Conservation (phyloP, 2,329 filamentous ascomycete species). For the Coleophoma crateriformis region DNA sequence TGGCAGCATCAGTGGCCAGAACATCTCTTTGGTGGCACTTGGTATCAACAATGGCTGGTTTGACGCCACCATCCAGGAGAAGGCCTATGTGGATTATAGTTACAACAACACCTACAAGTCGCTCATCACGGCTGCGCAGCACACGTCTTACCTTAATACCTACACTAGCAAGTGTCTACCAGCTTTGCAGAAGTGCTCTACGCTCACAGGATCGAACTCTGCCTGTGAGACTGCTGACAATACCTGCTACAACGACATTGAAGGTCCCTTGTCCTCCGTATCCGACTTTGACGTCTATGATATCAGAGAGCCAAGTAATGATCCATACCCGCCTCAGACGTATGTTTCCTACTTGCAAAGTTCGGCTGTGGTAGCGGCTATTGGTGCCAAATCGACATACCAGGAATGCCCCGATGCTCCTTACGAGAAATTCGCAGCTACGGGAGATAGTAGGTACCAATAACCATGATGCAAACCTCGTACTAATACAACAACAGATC, state of each 20-base stretch:
- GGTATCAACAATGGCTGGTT: constrained; percentile 30
- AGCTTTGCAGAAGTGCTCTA: constrained; percentile 30
- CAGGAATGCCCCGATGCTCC: constrained; percentile 33
- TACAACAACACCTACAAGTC: constrained; percentile 31
- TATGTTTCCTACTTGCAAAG: constrained; percentile 36
- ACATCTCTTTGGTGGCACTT: constrained; percentile 27
- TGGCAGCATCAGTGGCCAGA: constrained; percentile 29
- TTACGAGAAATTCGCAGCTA: constrained; percentile 31
- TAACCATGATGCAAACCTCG: too few species aligned
- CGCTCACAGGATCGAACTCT: constrained; percentile 63
- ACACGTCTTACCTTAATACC: constrained; percentile 24
- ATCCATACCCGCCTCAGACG: constrained; percentile 28
- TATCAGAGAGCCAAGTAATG: constrained; percentile 30
- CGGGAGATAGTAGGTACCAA: constrained; percentile 30
- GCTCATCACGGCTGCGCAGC: constrained; percentile 30
- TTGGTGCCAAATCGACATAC: constrained; percentile 38
- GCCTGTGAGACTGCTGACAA: constrained; percentile 67
- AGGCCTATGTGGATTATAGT: constrained; percentile 20
- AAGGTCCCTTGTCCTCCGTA: constrained; percentile 24
- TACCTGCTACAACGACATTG: constrained; percentile 31
- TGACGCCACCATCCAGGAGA: constrained; percentile 53
- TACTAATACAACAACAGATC: constrained; percentile 20
- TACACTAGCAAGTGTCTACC: constrained; percentile 32
- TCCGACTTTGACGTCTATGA: constrained; percentile 41
- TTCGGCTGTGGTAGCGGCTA: constrained; percentile 31